phyloP scores from a whole-genome alignment of 257 asterid species.

The Lantana camara region DNA sequence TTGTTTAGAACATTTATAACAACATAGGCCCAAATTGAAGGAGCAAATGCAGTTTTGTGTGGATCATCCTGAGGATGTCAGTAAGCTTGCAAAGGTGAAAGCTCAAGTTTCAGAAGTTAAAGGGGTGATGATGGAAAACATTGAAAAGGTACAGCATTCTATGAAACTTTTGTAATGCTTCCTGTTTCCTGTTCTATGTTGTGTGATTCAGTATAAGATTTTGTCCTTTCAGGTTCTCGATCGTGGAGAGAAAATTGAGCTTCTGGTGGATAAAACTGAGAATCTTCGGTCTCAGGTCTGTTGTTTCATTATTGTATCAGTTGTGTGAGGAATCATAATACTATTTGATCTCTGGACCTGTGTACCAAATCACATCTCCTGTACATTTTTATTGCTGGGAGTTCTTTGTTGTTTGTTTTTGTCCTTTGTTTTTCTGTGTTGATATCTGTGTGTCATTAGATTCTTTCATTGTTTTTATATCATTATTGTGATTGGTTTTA shows the following conservation, averaged over 20 bases:
- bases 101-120: slow-evolving; percentile 97
- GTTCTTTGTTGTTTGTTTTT: background rate
- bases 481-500: background rate
- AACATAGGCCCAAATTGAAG: slow-evolving; percentile 78
- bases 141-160: slow-evolving; percentile 68
- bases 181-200: slow-evolving; percentile 11
- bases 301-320: slow-evolving; percentile 10
- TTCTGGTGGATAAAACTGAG: slow-evolving; percentile 90
- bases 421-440: background rate
- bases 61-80: slow-evolving; percentile 94
- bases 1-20: slow-evolving; percentile 16
- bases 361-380: background rate
- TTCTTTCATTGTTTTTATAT: background rate
- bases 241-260: slow-evolving; percentile 95
- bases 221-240: slow-evolving; percentile 72
- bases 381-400: background rate
- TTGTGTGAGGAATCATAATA: background rate
- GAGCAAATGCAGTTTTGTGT: slow-evolving; percentile 98
- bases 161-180: background rate
- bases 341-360: background rate
- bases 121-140: slow-evolving; percentile 99
- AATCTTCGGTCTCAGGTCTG: slow-evolving; percentile 87
- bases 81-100: slow-evolving; percentile 84
- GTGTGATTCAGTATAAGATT: slow-evolving; percentile 8
- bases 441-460: slow-evolving; percentile 6